Percentiles rank a stretch among this genome's conserved stretches.
Conservation (phyloP, 2,329 filamentous ascomycete genomes). For the Aureobasidium zeae region DNA sequence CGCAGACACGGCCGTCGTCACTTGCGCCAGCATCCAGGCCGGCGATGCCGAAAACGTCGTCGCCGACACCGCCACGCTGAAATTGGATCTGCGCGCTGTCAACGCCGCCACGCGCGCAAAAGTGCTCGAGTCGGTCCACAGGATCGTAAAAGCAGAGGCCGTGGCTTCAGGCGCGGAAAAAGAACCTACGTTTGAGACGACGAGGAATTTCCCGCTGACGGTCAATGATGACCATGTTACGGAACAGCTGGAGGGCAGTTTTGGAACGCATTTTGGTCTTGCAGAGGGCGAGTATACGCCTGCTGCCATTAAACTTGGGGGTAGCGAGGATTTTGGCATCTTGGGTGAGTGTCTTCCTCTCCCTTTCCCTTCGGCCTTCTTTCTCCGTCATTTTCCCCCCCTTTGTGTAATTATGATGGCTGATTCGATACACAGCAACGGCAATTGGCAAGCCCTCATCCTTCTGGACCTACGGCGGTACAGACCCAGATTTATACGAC, state of each 20-base stretch:
- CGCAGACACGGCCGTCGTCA: slow-evolving; percentile 47
- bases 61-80: slow-evolving; percentile 44
- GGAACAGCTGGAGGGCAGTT: slow-evolving; percentile 34
- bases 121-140: slow-evolving; percentile 39
- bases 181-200: slow-evolving; percentile 37
- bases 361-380: background rate
- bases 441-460: slow-evolving; percentile 38
- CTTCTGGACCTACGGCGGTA: slow-evolving; percentile 50
- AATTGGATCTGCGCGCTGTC: slow-evolving; percentile 46
- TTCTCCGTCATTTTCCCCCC: background rate
- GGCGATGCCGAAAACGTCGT: slow-evolving; percentile 55
- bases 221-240: slow-evolving; percentile 44
- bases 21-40: slow-evolving; percentile 49
- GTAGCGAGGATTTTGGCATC: slow-evolving; percentile 51
- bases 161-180: slow-evolving; percentile 38
- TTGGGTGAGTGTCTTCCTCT: slow-evolving; percentile 33
- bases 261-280: slow-evolving; percentile 38
- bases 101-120: slow-evolving; percentile 38
- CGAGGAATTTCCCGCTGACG: slow-evolving; percentile 39
- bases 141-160: slow-evolving; percentile 49
- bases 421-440: slow-evolving; percentile 28
- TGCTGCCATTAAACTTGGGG: slow-evolving; percentile 35
- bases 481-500: slow-evolving; percentile 44
- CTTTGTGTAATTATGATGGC: background rate
- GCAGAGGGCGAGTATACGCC: slow-evolving; percentile 29